Base-by-base conservation (phyloP, 331 rosid species). In the Acacia pycnantha region DNA sequence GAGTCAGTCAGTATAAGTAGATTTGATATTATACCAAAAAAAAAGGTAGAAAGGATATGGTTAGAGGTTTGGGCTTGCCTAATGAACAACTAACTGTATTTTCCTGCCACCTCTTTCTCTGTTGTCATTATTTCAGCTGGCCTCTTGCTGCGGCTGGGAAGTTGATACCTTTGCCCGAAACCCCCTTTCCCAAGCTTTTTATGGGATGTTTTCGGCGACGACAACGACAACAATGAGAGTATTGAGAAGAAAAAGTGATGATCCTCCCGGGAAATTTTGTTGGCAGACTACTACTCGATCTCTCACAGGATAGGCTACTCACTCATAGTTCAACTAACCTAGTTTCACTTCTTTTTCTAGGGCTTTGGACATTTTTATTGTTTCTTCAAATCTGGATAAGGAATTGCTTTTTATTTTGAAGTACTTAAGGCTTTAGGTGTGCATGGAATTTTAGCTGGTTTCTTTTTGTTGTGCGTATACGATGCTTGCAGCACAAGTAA, bases 101-200 rank as follows among this genome's bases (percentile, higher is more conserved):
- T n/a, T 53, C 16, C 70, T n/a, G 14, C 29, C 12, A 2, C 14
- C 29, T 27, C 14, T 56, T 1, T 29, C 22, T 4, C 41, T 37
- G 41, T 37, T 37, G 41, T 37, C 41, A 37, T 53, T 4, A 4
- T 74, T 75, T 78, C 92, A 95, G 99, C 80, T 95, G 99, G 99
- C 98, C 99, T 66, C 97, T 95, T 54, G 98, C 97, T 43, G 91
- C 87, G 43, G 18, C 87, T 54, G 99, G 98, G 81, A 96, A 96
- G 79, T 73, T 93, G 72, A 88, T 96, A 53, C 99, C 94, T 6
- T 94, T 93, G 29, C 90, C 98, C 37, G 72, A 80, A 73, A 88
- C 95, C 33, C 95, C 97, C 15, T 1, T 91, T 11, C 68, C 58
- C 1, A 70, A 75, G 47, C 41, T 24, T 19, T 80, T 90, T 21